Percentiles rank a stretch among this genome's conserved stretches.
Evolutionary conservation across 805 yeast genomes (phyloP).

Genomic region (Candida endomychidarum): DNA sequence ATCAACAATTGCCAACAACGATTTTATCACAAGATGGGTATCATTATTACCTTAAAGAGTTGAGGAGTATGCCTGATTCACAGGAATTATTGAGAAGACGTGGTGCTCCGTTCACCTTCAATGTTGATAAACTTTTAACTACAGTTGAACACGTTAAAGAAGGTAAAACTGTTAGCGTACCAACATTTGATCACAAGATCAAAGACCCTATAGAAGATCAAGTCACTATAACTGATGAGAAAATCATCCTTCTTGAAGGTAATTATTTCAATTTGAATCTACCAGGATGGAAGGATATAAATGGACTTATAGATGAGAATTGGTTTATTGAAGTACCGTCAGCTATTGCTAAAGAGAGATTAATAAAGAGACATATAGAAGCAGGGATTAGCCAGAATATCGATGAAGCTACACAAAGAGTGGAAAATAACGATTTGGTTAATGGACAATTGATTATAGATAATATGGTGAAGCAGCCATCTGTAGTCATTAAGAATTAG

Average conservation of each 20-base stretch:
- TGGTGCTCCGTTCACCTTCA: constrained; percentile 88
- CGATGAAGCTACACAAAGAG: constrained; percentile 53
- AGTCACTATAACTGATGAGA: constrained; percentile 44
- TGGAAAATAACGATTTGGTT: constrained; percentile 55
- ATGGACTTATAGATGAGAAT: constrained; percentile 37
- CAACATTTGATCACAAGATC: constrained; percentile 72
- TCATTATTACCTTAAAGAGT: constrained; percentile 33
- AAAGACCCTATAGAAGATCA: constrained; percentile 69
- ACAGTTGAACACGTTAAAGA: constrained; percentile 20
- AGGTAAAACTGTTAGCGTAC: constrained; percentile 39
- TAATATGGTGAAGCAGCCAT: constrained; percentile 18
- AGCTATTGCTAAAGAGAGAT: constrained; percentile 50
- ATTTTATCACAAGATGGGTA: constrained; percentile 41
- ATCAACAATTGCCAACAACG: constrained; percentile 19
- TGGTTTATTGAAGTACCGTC: constrained; percentile 54
- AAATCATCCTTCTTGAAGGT: constrained; percentile 73
- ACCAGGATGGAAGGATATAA: constrained; percentile 60
- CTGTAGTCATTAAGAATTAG: constrained; percentile 8
- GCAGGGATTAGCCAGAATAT: constrained; percentile 50
- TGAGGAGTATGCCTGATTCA: constrained; percentile 49
- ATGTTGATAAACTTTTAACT: constrained; percentile 44
- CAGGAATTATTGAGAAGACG: constrained; percentile 58
- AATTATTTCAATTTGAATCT: constrained; percentile 61
- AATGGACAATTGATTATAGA: constrained; percentile 52
- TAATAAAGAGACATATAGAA: constrained; percentile 63